Evolutionary conservation across 805 yeast genomes (phyloP), one percentile per base, ranked within the genome.

Genomic region (Ogataea trehalophila): DNA sequence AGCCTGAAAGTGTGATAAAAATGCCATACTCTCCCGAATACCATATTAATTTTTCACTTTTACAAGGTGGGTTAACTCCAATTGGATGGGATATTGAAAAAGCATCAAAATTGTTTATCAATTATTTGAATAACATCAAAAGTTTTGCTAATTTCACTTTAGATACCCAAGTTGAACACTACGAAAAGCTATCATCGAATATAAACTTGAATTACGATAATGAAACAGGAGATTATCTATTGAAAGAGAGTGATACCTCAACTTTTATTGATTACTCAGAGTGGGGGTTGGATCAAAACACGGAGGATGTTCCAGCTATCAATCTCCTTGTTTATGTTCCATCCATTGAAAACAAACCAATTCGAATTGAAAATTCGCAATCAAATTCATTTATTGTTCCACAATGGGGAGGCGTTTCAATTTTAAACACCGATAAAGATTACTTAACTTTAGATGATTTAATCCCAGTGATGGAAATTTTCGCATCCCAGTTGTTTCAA

Each of bases 351-450:
- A 69, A 67, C 26, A 63, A 70, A 48, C 88, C 80, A 20, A 71
- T 80, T 57, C 55, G 50, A 5, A 77, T 85, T 42, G 76, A 69
- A 40, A 67, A 74, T 47, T 73, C 58, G 0, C 52, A 52, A 39
- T 69, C 81, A 41, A 83, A 76, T 62, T 80, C 83, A 46, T 90
- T 85, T 59, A 65, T 86, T 41, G 79, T 92, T 20, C 95, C 97
- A 7, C 95, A 87, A 66, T 91, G 96, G 87, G 95, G 94, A 11
- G 96, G 97, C 52, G 78, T 87, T 47, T 65, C 70, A 58, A 69
- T 84, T 53, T 60, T 69, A 62, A 73, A 83, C 58, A 48, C 63
- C 37, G 67, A 68, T 7, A 45, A 50, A 18, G 15, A 33, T 52
- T 53, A 55, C 2, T 54, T 83, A n/a, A 55, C 66, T 2, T 63